These are phyloP conservation scores for Agapanthus africanus DNA, from an alignment of 106 monocot genomes.

Conservation along the genomic window DNA sequence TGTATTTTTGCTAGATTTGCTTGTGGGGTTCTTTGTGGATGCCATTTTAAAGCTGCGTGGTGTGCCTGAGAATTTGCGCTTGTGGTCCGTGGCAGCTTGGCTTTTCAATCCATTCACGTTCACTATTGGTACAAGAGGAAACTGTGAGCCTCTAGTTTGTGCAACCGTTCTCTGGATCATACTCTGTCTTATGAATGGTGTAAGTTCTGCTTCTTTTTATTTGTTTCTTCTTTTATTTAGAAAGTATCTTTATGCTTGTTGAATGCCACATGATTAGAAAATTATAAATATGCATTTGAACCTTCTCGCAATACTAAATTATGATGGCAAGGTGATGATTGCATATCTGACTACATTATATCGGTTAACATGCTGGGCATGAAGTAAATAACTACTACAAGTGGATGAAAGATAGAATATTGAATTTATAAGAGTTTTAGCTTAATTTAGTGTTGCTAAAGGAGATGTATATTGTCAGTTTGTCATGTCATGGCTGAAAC, in stretches of 20 bases:
- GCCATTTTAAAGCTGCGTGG: constrained; percentile 54
- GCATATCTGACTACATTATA: too few relatives aligned
- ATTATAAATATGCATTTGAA: background rate
- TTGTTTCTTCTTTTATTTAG: background rate
- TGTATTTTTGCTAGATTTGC: constrained; percentile 43
- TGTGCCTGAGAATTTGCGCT: constrained; percentile 47
- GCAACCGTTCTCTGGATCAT: constrained; percentile 78
- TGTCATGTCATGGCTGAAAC: too few relatives aligned
- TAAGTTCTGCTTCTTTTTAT: constrained; percentile 22
- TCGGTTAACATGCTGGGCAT: too few relatives aligned
- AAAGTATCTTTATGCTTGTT: background rate
- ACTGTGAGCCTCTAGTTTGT: constrained; percentile 83
- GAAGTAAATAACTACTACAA: too few relatives aligned
- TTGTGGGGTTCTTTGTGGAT: constrained; percentile 68
- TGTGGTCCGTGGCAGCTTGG: constrained; percentile 63
- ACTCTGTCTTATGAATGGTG: constrained; percentile 74
- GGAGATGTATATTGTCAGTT: too few relatives aligned
- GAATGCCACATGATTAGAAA: background rate
- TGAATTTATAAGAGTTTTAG: too few relatives aligned
- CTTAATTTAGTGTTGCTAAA: too few relatives aligned
- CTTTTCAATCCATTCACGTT: constrained; percentile 71
- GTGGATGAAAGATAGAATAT: too few relatives aligned
- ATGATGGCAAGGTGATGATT: too few relatives aligned
- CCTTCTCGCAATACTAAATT: too few relatives aligned
- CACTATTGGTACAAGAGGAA: constrained; percentile 73